Conservation (phyloP, 2,329 filamentous ascomycete genomes). For the Sphaceloma murrayae region DNA sequence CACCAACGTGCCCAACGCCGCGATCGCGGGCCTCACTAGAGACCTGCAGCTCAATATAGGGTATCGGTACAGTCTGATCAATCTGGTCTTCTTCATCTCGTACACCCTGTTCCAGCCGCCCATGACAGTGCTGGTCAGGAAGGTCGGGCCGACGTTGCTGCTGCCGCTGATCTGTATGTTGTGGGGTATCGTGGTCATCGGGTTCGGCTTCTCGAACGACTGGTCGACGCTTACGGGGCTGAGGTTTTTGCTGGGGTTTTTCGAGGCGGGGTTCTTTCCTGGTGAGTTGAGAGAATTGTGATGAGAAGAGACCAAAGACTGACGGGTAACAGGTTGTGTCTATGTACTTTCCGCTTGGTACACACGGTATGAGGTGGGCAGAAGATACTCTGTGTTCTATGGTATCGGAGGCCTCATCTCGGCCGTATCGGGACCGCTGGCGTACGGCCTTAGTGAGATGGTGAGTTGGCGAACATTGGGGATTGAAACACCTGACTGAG, state of each 20-base stretch:
- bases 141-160: slow-evolving; percentile 43
- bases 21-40: slow-evolving; percentile 28
- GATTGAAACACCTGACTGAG: not conserved
- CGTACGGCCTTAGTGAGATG: slow-evolving; percentile 29
- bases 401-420: slow-evolving; percentile 40
- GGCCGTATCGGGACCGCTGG: slow-evolving; percentile 39
- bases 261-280: slow-evolving; percentile 58
- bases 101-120: slow-evolving; percentile 65
- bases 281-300: no score
- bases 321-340: slow-evolving; percentile 38
- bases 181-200: slow-evolving; percentile 54
- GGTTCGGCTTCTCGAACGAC: slow-evolving; percentile 52
- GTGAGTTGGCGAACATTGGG: not conserved
- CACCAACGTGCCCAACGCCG: slow-evolving; percentile 28
- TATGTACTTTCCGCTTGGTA: slow-evolving; percentile 46
- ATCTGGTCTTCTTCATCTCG: slow-evolving; percentile 63
- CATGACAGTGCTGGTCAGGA: slow-evolving; percentile 58
- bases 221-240: slow-evolving; percentile 47
- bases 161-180: slow-evolving; percentile 34
- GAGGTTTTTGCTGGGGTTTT: slow-evolving; percentile 50
- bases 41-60: slow-evolving; percentile 26
- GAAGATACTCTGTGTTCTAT: slow-evolving; percentile 40
- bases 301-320: no score
- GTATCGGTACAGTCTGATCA: slow-evolving; percentile 37
- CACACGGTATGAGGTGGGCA: slow-evolving; percentile 31